Evolutionary conservation across 2,329 filamentous ascomycete genomes (phyloP), one percentile per base, ranked within the genome.

Genomic region (Elsinoe fawcettii): DNA sequence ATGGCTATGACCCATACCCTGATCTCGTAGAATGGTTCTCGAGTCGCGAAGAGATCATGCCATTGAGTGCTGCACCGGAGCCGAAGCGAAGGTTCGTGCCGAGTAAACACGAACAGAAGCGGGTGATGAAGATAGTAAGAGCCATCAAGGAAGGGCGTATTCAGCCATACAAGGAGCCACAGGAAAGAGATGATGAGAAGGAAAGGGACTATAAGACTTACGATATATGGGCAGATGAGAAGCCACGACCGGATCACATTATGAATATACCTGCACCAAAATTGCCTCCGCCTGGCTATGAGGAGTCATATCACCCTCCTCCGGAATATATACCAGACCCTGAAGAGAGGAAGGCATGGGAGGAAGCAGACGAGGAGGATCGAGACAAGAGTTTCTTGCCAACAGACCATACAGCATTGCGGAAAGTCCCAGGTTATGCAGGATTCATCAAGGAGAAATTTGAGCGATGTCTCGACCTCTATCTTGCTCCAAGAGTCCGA

Each of bases 211-310:
- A 87, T 59, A 84, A 87, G 56, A 77, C 87, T 39, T 96, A 90
- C 67, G 93, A 99, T 68, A 82, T 99, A 56, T 99, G 93, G 93
- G 90, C 92, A 56, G 88, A 97, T 67, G 92, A 99, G 71, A 82
- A 86, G 64, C 83, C 89, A 9, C 81, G 86, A 64, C 83, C 87
- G 32, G 87, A 91, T 60, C 88, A 97, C 70, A 78, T 87, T 34
- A 97, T 97, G 91, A 89, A 96, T 67, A 87, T 97, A 56, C 88
- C 93, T 14, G 92, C 93, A 1, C 93, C 93, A 4, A 99, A 99
- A 70, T 79, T 95, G 51, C 85, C 92, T 25, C 92, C 93, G 36
- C 93, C 93, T 25, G 90, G 90, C 55, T 96, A 96, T 70, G 91
- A 96, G 66, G 83, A 96, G 70, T 96, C 90, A 67, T 97, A 99